A percentile compares a stretch with the other conserved stretches of the same genome.
These are phyloP conservation scores for Hypoxylon fuscum DNA, from an alignment of 495 filamentous ascomycete genomes.

Conservation along the genomic window DNA sequence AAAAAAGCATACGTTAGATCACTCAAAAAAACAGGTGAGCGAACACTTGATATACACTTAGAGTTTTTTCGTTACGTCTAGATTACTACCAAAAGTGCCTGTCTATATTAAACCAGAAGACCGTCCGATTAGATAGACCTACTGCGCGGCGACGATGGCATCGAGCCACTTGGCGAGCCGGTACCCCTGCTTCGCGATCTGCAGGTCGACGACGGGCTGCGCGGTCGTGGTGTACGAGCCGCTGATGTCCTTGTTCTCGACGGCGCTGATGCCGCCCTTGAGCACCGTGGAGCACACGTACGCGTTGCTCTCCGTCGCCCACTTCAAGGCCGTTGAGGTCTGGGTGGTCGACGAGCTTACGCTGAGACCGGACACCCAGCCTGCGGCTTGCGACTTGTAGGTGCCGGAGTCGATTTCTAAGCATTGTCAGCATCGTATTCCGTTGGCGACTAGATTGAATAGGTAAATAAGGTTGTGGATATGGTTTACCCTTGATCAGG, in stretches of 20 bases:
- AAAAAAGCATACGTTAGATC: neutral
- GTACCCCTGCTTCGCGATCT: conserved; percentile 72
- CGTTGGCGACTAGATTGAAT: neutral
- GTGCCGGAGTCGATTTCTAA: conserved; percentile 56
- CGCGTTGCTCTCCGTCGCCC: conserved; percentile 67
- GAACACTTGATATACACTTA: neutral
- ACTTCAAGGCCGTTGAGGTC: conserved; percentile 52
- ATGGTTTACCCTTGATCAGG: conserved; percentile 40
- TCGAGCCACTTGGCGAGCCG: conserved; percentile 50
- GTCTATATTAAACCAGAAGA: too few species aligned
- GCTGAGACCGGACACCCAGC: conserved; percentile 60
- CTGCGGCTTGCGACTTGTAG: conserved; percentile 54
- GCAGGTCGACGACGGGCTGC: conserved; percentile 63
- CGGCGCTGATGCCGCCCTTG: conserved; percentile 54
- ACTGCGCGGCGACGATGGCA: conserved; percentile 41
- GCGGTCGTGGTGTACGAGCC: conserved; percentile 63
- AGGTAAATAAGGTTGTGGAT: too few species aligned
- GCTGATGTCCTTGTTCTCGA: conserved; percentile 59
- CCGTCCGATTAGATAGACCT: neutral
- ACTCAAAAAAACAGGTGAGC: neutral
- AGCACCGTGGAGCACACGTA: conserved; percentile 66
- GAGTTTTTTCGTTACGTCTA: neutral
- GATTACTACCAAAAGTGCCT: neutral
- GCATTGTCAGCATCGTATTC: conserved; percentile 12
- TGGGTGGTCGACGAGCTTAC: conserved; percentile 46